These are phyloP conservation scores for Claviceps sp. DNA, from an alignment of 2,329 filamentous ascomycete genomes.

Conservation along the genomic window DNA sequence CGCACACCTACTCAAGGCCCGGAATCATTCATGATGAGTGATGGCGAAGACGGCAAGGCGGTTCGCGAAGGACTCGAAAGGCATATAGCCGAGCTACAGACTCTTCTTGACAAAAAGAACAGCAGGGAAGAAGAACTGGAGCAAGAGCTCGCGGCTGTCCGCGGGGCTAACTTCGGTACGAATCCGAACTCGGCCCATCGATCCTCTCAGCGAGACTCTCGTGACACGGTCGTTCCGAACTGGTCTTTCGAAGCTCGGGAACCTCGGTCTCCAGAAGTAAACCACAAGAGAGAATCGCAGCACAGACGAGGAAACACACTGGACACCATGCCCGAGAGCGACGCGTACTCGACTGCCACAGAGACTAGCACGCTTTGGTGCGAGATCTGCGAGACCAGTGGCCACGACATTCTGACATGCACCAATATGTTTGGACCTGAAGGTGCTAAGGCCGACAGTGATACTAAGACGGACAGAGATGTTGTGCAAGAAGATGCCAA, in stretches of 20 bases:
- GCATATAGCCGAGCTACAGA: conserved; percentile 67
- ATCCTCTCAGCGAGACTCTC: conserved; percentile 51
- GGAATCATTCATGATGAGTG: conserved; percentile 21
- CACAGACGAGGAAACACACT: conserved; percentile 32
- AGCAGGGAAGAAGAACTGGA: conserved; percentile 74
- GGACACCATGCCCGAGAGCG: conserved; percentile 58
- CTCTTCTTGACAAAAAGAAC: conserved; percentile 57
- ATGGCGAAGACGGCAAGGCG: conserved; percentile 15
- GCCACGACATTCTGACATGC: conserved; percentile 90
- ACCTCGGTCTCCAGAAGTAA: conserved; percentile 30
- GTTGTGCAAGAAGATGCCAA: conserved; percentile 23
- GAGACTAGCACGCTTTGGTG: conserved; percentile 73
- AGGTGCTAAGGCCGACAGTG: conserved; percentile 19
- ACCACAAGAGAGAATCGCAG: conserved; percentile 28
- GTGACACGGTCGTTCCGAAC: conserved; percentile 48
- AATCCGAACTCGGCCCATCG: conserved; percentile 28
- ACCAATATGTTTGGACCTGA: conserved; percentile 67
- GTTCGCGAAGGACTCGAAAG: conserved; percentile 56
- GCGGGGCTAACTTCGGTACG: conserved; percentile 23
- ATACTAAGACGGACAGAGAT: conserved; percentile 21
- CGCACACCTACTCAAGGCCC: conserved; percentile 15
- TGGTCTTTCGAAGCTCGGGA: conserved; percentile 34
- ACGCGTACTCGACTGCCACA: conserved; percentile 54
- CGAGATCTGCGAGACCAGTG: conserved; percentile 85
- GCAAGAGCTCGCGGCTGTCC: conserved; percentile 60